Conservation (phyloP, 345 rosid genomes). For the Orychophragmus violaceus region DNA sequence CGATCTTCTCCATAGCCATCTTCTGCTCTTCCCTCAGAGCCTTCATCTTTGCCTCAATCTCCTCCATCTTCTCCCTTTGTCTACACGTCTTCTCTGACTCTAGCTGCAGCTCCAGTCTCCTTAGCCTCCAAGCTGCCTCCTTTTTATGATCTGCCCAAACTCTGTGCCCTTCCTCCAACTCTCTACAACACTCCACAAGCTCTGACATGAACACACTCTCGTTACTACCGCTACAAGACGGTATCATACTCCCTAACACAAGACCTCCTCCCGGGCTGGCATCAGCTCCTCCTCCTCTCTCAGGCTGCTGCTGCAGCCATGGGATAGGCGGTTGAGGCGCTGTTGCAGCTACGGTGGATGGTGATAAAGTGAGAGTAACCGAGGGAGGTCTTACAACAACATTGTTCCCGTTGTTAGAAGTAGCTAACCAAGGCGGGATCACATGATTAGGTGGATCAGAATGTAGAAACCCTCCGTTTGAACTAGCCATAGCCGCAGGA, state of each 20-base stretch:
- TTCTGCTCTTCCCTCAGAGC: slow-evolving; percentile 88
- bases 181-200: slow-evolving; percentile 83
- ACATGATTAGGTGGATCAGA: slow-evolving; percentile 36
- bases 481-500: slow-evolving; percentile 54
- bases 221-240: slow-evolving; percentile 32
- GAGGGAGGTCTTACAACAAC: slow-evolving; percentile 63
- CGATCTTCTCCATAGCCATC: slow-evolving; percentile 61
- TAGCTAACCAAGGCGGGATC: slow-evolving; percentile 88
- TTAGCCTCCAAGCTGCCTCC: slow-evolving; percentile 91
- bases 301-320: slow-evolving; percentile 70
- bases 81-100: slow-evolving; percentile 81
- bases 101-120: slow-evolving; percentile 82
- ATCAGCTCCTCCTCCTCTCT: slow-evolving; percentile 40
- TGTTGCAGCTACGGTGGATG: slow-evolving; percentile 63
- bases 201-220: slow-evolving; percentile 60
- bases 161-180: slow-evolving; percentile 83
- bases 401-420: slow-evolving; percentile 42
- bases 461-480: slow-evolving; percentile 65
- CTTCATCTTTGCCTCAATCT: slow-evolving; percentile 71
- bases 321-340: slow-evolving; percentile 64
- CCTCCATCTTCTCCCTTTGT: slow-evolving; percentile 83
- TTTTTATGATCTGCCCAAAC: slow-evolving; percentile 84
- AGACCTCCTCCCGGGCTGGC: slow-evolving; percentile 35
- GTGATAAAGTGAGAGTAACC: slow-evolving; percentile 72
- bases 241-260: slow-evolving; percentile 43